Conservation (phyloP, 176 grass and related monocot genomes). For the Oryza meridionalis region DNA sequence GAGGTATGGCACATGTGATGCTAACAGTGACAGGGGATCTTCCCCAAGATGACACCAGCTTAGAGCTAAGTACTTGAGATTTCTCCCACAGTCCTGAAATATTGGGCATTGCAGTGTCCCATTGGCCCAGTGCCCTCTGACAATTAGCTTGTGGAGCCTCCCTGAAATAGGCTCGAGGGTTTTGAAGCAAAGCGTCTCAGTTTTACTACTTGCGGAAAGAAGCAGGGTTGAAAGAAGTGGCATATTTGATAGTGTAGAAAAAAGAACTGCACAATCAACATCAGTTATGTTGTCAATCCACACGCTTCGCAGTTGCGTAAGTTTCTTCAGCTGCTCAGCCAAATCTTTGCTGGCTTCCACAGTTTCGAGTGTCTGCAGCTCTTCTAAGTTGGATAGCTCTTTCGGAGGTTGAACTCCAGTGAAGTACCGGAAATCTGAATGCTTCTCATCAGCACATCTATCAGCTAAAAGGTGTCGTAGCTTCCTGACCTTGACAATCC, state of each 20-base stretch:
- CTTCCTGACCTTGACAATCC: conserved; percentile 11
- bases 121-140: conserved; percentile 23
- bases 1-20: neutral
- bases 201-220: neutral
- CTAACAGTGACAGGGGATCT: neutral
- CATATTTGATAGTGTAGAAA: neutral
- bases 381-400: conserved; percentile 7
- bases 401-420: conserved; percentile 17
- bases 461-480: conserved; percentile 27
- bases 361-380: conserved; percentile 36
- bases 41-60: conserved; percentile 6
- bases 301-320: neutral
- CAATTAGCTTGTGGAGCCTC: conserved; percentile 9
- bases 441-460: conserved; percentile 6
- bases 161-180: neutral
- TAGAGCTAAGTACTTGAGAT: conserved; percentile 27
- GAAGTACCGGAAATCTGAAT: conserved; percentile 25
- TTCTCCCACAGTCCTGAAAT: neutral
- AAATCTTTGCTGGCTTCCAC: conserved; percentile 20
- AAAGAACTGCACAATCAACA: neutral
- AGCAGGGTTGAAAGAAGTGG: conserved; percentile 35
- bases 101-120: neutral
- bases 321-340: neutral
- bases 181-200: neutral
- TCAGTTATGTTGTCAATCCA: conserved; percentile 40